These are phyloP conservation scores for Peniophora sp. DNA, from an alignment of 1,284 basidiomycete species.

Conservation along the genomic window DNA sequence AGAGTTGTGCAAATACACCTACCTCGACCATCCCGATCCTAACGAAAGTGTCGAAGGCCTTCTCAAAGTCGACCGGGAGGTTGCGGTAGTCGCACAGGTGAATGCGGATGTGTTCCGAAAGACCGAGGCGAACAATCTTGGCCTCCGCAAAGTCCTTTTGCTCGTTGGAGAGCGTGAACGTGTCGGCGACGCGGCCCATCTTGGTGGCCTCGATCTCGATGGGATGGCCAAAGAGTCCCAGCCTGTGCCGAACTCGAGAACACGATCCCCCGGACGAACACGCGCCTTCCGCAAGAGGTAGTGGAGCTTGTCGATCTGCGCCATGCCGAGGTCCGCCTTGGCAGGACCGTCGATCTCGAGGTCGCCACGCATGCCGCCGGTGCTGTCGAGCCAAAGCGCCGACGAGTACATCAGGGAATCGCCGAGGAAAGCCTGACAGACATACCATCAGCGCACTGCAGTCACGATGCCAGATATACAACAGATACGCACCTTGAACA, in stretches of 20 bases:
- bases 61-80: conserved; percentile 67
- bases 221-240: conserved; percentile 85
- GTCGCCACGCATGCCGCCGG: conserved; percentile 67
- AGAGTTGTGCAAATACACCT: conserved; percentile 23
- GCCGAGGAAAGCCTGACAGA: conserved; percentile 67
- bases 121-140: conserved; percentile 64
- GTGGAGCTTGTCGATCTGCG: conserved; percentile 75
- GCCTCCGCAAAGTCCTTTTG: conserved; percentile 84
- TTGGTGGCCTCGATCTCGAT: conserved; percentile 46
- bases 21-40: conserved; percentile 87
- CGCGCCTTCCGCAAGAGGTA: conserved; percentile 73
- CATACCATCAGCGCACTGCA: background rate
- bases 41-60: conserved; percentile 81
- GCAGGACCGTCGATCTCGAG: conserved; percentile 25
- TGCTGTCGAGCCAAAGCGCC: conserved; percentile 68
- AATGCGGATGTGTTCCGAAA: conserved; percentile 67
- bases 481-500: conserved; percentile 53
- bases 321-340: conserved; percentile 68
- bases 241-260: conserved; percentile 88
- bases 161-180: conserved; percentile 78
- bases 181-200: conserved; percentile 77
- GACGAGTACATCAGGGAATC: conserved; percentile 93
- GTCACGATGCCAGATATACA: too few species aligned
- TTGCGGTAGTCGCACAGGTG: conserved; percentile 86
- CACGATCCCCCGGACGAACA: conserved; percentile 68